Percentiles rank a stretch among this genome's conserved stretches.
Evolutionary conservation across 768 basidiomycete genomes (phyloP).

Genomic region (Chalciporus sphaerocephalus): DNA sequence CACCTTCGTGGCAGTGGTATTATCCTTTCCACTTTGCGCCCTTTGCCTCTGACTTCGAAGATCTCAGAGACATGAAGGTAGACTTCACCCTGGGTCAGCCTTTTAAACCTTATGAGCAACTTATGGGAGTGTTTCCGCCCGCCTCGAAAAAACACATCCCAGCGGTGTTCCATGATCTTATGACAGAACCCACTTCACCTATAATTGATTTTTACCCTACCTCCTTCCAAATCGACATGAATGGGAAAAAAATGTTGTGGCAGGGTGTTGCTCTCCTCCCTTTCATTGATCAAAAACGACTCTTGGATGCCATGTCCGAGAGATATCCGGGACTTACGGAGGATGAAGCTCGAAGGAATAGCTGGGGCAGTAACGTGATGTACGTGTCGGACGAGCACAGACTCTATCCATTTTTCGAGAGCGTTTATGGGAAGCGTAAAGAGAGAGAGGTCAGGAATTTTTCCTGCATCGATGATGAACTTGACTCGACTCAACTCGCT

Average conservation of each 20-base stretch:
- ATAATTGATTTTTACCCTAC: slow-evolving; percentile 95
- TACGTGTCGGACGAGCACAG: slow-evolving; percentile 82
- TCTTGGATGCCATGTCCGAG: slow-evolving; percentile 78
- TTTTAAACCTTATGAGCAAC: slow-evolving; percentile 95
- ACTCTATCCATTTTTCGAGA: slow-evolving; percentile 83
- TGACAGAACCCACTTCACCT: slow-evolving; percentile 82
- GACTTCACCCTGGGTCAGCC: slow-evolving; percentile 77
- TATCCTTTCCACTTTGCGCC: slow-evolving; percentile 99
- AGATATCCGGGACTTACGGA: slow-evolving; percentile 64
- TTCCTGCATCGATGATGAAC: background rate
- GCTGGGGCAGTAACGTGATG: slow-evolving; percentile 77
- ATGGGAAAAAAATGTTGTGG: slow-evolving; percentile 99
- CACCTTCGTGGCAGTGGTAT: slow-evolving; percentile 98
- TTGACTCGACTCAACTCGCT: slow-evolving; percentile 14
- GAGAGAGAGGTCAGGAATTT: slow-evolving; percentile 55
- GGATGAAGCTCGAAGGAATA: slow-evolving; percentile 80
- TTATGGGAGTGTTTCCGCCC: slow-evolving; percentile 97
- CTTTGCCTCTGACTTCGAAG: slow-evolving; percentile 90
- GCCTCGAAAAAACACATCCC: slow-evolving; percentile 86
- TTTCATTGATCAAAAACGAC: slow-evolving; percentile 84
- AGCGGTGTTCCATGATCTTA: slow-evolving; percentile 75
- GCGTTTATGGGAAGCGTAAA: slow-evolving; percentile 87
- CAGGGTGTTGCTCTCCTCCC: slow-evolving; percentile 96
- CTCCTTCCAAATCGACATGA: slow-evolving; percentile 97
- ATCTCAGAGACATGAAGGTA: slow-evolving; percentile 74